Evolutionary conservation across 192 early-diverging fungal genomes (phyloP), one percentile per base, ranked within the genome.

Genomic region (Coemansia sp.): DNA sequence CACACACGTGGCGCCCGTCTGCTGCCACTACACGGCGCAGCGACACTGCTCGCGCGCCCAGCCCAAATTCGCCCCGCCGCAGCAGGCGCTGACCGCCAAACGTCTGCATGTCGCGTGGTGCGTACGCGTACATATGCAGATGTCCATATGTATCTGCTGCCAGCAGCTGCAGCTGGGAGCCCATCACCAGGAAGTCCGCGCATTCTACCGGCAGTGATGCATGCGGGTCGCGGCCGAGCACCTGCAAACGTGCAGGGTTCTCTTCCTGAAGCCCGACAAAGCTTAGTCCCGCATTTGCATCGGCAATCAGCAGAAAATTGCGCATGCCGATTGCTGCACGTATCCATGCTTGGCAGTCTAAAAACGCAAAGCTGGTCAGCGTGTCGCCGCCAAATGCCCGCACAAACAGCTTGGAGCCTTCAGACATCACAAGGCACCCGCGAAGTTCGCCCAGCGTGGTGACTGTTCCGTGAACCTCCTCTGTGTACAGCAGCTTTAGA

Each of bases 241-340:
- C 71, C 11, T 80, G 81, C 20, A 99, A 60, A 51, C 94, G 92
- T 1, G 96, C 84, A 7, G 95, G 97, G 30, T 93, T 92, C 45
- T 78, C 69, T 18, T 96, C 92, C 85, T 98, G 96, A 62, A 96
- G 94, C 6, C 88, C 94, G 3, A 91, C 69, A 53, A 99, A 93
- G 85, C 90, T 91, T 5, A 93, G 78, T 18, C 90, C 87, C 62
- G 92, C 92, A 61, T 84, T 79, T 18, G 89, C 80, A 66, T 99
- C 97, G 41, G 88, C 92, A 3, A 97, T 65, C 14, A 95, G 62
- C 45, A 97, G 83, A 31, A 92, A 87, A 52, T 92, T 93, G 64
- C 93, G 96, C 56, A 99, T 82, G 0, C 91, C 80, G 5, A 73
- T 77, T 21, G 95, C 74, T 43, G 83, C 84, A 23, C 83, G 89